Conservation (phyloP, 1,284 basidiomycete genomes). For the Melanopsichium pennsylvanicum region DNA sequence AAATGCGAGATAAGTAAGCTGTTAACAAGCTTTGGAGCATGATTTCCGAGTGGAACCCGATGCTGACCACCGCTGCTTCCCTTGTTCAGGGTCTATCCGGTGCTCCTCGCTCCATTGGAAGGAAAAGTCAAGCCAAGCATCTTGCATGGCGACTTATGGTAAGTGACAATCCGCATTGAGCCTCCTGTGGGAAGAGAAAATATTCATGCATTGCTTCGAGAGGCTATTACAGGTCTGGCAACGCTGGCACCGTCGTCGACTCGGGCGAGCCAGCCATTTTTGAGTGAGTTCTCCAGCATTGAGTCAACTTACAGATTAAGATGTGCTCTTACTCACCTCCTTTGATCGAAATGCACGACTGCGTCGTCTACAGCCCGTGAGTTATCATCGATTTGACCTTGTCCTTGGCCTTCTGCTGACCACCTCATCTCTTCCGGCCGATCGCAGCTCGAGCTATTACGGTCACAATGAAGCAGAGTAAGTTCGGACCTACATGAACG, state of each 20-base stretch:
- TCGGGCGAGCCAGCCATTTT: conserved; percentile 37
- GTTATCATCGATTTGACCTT: neutral
- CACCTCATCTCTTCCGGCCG: too few species aligned
- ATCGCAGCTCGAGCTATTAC: conserved; percentile 39
- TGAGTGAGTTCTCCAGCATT: conserved; percentile 13
- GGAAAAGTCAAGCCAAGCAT: conserved; percentile 37
- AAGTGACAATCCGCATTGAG: neutral
- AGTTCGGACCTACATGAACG: neutral
- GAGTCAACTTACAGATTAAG: too few species aligned
- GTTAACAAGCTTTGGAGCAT: too few species aligned
- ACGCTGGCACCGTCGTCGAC: conserved; percentile 23
- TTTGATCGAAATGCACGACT: too few species aligned
- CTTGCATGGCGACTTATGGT: conserved; percentile 45
- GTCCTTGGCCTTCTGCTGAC: too few species aligned
- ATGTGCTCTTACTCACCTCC: neutral
- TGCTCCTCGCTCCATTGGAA: conserved; percentile 30
- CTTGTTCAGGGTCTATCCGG: conserved; percentile 20
- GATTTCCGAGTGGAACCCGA: too few species aligned
- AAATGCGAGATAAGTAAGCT: conserved; percentile 31
- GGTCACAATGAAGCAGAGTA: conserved; percentile 46
- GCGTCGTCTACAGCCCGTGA: conserved; percentile 15
- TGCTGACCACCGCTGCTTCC: too few species aligned
- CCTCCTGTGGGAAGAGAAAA: too few species aligned
- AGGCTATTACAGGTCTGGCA: conserved; percentile 28
- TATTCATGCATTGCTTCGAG: neutral